phyloP scores from a whole-genome alignment of 257 asterid species.

The Gentiana straminea region DNA sequence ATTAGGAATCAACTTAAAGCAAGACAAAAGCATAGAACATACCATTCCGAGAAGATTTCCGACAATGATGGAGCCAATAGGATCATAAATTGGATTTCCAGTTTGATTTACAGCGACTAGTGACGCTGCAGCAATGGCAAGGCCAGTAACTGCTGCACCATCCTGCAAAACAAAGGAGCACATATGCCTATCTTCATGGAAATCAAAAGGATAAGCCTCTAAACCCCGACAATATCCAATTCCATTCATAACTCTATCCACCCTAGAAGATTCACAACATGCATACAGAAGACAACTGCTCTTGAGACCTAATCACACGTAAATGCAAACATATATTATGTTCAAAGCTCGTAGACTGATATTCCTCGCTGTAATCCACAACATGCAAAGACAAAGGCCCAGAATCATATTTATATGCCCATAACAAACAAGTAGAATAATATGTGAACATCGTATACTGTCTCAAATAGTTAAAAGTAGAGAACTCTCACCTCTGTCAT shows the following conservation, averaged over 20 bases:
- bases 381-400: too few relatives aligned
- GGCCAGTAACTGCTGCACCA: slow-evolving; percentile 99
- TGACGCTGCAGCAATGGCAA: slow-evolving; percentile 88
- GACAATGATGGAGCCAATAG: slow-evolving; percentile 86
- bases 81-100: slow-evolving; percentile 95
- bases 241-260: too few relatives aligned
- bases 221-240: too few relatives aligned
- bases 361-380: too few relatives aligned
- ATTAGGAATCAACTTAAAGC: neutral
- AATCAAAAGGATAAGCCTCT: too few relatives aligned
- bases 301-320: too few relatives aligned
- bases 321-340: too few relatives aligned
- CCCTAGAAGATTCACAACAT: too few relatives aligned
- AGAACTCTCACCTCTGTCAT: slow-evolving; percentile 82
- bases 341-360: too few relatives aligned
- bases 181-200: neutral
- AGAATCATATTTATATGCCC: too few relatives aligned
- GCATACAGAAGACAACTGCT: too few relatives aligned
- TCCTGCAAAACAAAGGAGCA: slow-evolving; percentile 44
- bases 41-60: slow-evolving; percentile 98
- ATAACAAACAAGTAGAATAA: neutral
- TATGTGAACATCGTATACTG: neutral
- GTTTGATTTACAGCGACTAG: slow-evolving; percentile 83
- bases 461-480: slow-evolving; percentile 5
- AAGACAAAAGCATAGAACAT: slow-evolving; percentile 14